phyloP scores from a whole-genome alignment of 179 eudicot species.

The Corrigiola litoralis region DNA sequence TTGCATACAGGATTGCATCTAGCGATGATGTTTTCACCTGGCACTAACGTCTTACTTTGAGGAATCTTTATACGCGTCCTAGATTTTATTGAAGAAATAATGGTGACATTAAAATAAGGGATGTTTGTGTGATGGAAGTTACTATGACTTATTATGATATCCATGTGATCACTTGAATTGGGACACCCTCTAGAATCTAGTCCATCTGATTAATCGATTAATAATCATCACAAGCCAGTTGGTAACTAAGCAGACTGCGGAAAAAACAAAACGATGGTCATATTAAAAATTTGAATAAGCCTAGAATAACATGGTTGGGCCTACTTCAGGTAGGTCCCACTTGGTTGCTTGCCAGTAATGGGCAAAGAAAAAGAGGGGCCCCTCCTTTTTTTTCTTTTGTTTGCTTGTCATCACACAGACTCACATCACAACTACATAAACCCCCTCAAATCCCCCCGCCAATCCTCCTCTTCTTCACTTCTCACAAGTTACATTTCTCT shows the following conservation, averaged over 20 bases:
- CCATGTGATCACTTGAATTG: conserved; percentile 26
- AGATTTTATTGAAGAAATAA: conserved; percentile 4
- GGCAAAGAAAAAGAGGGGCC: conserved; percentile 15
- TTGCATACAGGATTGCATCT: too few species aligned
- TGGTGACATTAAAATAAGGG: neutral
- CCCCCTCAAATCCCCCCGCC: conserved; percentile 20
- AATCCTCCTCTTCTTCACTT: conserved; percentile 18
- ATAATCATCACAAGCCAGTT: conserved; percentile 16
- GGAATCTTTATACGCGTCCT: conserved; percentile 10
- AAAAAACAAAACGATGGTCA: conserved; percentile 5
- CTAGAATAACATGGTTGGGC: conserved; percentile 1
- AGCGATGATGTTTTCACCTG: conserved; percentile 21
- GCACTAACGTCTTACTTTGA: neutral
- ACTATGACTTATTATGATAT: conserved; percentile 24
- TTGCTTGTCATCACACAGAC: conserved; percentile 16
- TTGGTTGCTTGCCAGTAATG: conserved; percentile 36
- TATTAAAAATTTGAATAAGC: neutral
- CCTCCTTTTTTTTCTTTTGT: neutral
- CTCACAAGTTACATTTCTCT: neutral
- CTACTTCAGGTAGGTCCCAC: conserved; percentile 23
- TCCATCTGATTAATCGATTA: conserved; percentile 13
- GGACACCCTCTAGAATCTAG: conserved; percentile 25
- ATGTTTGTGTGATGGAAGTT: conserved; percentile 25
- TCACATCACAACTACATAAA: conserved; percentile 33
- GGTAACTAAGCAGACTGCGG: conserved; percentile 17